Percentiles rank a stretch among this genome's conserved stretches.
phyloP scores from a whole-genome alignment of 148 eudicot species.

The Amaranthus cruentus region DNA sequence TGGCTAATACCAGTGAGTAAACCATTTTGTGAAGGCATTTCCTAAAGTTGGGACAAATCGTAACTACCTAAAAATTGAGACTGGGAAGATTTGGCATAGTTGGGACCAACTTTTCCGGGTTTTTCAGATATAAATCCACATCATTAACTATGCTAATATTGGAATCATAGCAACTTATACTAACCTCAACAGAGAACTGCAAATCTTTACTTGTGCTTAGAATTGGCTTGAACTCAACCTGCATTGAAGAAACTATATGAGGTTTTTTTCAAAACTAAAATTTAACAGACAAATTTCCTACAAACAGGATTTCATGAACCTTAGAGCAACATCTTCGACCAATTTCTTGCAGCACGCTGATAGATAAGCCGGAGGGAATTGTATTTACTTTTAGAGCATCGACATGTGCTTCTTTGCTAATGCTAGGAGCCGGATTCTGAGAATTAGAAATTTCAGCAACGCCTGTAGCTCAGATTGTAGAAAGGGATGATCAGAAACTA shows the following conservation, averaged over 20 bases:
- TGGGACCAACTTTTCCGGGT: background rate
- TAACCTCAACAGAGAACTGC: constrained; percentile 87
- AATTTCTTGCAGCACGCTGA: constrained; percentile 89
- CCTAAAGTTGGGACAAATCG: too few species aligned
- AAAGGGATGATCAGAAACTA: constrained; percentile 9
- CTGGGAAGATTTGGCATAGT: too few species aligned
- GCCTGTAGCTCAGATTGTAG: constrained; percentile 18
- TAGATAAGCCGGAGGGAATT: constrained; percentile 52
- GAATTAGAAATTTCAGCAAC: constrained; percentile 32
- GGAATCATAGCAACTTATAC: constrained; percentile 21
- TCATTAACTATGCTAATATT: background rate
- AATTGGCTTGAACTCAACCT: constrained; percentile 90
- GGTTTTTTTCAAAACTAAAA: background rate
- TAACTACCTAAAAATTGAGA: too few species aligned
- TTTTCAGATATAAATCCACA: background rate
- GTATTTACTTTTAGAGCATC: constrained; percentile 50
- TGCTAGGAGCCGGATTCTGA: constrained; percentile 27
- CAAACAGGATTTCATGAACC: constrained; percentile 38
- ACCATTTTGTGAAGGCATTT: too few species aligned
- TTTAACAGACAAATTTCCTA: background rate
- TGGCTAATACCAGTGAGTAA: too few species aligned
- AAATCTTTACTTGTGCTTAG: constrained; percentile 68
- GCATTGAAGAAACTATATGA: constrained; percentile 14
- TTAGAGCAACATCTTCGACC: constrained; percentile 84
- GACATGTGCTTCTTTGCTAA: constrained; percentile 40